Evolutionary conservation across 441 rosid species (phyloP).

Genomic region (Metrosideros polymorpha): DNA sequence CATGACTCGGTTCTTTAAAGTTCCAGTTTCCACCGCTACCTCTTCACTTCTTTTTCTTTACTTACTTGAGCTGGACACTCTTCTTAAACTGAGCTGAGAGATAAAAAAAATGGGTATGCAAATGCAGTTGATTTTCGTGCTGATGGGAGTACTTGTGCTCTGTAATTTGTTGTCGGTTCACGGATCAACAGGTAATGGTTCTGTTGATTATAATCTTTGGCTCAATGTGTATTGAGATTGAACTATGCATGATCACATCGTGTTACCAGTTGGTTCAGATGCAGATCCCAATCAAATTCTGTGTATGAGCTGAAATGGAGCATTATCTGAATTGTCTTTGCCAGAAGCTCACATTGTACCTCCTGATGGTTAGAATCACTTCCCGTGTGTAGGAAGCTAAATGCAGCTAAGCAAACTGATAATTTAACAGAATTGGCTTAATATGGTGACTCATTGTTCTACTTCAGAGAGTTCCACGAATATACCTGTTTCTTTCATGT

Average conservation of each 20-base stretch:
- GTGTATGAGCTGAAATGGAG: not conserved
- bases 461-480: not conserved
- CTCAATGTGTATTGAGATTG: not conserved
- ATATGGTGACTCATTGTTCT: not conserved
- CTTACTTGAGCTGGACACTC: conserved; percentile 5
- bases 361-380: not conserved
- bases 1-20: not conserved
- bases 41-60: not conserved
- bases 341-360: not conserved
- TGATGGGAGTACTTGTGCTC: conserved; percentile 12
- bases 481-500: too few species aligned
- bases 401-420: not conserved
- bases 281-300: not conserved
- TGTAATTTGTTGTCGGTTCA: conserved; percentile 17
- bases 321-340: not conserved
- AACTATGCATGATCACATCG: conserved; percentile 4
- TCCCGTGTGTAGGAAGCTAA: not conserved
- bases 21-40: conserved; percentile 9
- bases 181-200: conserved; percentile 50
- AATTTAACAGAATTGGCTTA: not conserved
- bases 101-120: conserved; percentile 28
- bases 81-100: conserved; percentile 10
- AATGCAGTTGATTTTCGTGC: conserved; percentile 17
- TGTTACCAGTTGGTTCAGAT: not conserved
- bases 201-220: not conserved